Percentiles rank a stretch among this genome's conserved stretches.
phyloP scores from a whole-genome alignment of 768 basidiomycete species.

The Pisolithus tinctorius region DNA sequence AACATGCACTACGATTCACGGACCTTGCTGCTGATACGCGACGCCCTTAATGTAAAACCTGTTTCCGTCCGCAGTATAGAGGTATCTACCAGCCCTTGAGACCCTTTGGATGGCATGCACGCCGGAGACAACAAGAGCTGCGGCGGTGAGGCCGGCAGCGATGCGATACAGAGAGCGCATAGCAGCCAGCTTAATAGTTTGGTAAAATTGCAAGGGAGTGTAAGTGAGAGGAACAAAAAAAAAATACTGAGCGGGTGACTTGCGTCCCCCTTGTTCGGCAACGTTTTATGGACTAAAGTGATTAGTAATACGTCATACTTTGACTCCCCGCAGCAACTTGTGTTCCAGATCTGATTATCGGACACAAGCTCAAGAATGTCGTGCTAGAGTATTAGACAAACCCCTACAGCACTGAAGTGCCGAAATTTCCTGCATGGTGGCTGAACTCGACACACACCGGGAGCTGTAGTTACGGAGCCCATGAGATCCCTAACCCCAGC shows the following conservation, averaged over 20 bases:
- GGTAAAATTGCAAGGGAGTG: constrained; percentile 3
- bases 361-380: too few relatives aligned
- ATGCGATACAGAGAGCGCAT: constrained; percentile 23
- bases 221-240: not conserved
- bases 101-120: constrained; percentile 67
- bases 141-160: constrained; percentile 27
- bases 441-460: too few relatives aligned
- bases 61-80: constrained; percentile 67
- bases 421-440: too few relatives aligned
- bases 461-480: too few relatives aligned
- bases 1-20: not conserved
- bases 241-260: not conserved
- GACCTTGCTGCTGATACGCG: constrained; percentile 81
- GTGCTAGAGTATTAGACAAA: too few relatives aligned
- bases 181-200: not conserved
- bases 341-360: too few relatives aligned
- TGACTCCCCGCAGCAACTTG: too few relatives aligned
- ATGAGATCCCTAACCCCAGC: too few relatives aligned
- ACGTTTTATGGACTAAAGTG: too few relatives aligned
- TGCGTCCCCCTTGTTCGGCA: too few relatives aligned
- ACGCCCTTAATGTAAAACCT: constrained; percentile 88
- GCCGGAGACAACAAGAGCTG: constrained; percentile 36
- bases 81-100: constrained; percentile 67
- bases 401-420: too few relatives aligned
- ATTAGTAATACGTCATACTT: not conserved